Evolutionary conservation across 2,329 filamentous ascomycete genomes (phyloP), one percentile per base, ranked within the genome.

Genomic region (Akanthomyces lecanii): DNA sequence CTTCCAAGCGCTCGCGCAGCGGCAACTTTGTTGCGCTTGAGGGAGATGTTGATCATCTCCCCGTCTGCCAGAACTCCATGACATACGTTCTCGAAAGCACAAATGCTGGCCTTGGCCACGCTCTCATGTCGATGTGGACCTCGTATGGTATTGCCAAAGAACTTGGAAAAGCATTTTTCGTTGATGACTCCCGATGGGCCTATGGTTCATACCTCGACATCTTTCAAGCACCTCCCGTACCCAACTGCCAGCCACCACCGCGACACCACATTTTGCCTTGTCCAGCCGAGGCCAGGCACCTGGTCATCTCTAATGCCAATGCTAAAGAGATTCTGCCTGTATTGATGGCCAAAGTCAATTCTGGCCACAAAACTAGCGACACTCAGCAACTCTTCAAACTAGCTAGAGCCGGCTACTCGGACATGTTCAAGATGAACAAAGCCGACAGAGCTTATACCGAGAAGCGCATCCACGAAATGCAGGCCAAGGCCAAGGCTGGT

Each of bases 171-270:
- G 81, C 86, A 1, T 96, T 96, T 75, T 96, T 96, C 76, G 80
- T 96, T 66, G 91, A 96, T 69, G 92, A 96, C 74, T 86, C 89
- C 7, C 82, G 88, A 67, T 96, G 92, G 88, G 87, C 89, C 1
- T 95, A 95, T 69, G 92, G 92, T 11, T 81, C 82, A 58, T 96
- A 91, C 71, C 82, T 82, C 0, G 82, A 85, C 57, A 91, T 90
- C 69, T 96, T 96, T 74, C 77, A 84, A 52, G 76, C 85, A 3
- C 88, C 89, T 1, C 88, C 90, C 0, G 68, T 80, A 2, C 86
- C 88, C 1, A 74, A 78, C 28, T 96, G 92, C 72, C 81, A 83
- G 8, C 85, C 89, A 21, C 91, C 92, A 14, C 88, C 89, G n/a
- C 79, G 83, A 30, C 85, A 90, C 62, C 85, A 92, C 68, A 90